phyloP scores from a whole-genome alignment of 805 yeast species.

The Yarrowia porcina region DNA sequence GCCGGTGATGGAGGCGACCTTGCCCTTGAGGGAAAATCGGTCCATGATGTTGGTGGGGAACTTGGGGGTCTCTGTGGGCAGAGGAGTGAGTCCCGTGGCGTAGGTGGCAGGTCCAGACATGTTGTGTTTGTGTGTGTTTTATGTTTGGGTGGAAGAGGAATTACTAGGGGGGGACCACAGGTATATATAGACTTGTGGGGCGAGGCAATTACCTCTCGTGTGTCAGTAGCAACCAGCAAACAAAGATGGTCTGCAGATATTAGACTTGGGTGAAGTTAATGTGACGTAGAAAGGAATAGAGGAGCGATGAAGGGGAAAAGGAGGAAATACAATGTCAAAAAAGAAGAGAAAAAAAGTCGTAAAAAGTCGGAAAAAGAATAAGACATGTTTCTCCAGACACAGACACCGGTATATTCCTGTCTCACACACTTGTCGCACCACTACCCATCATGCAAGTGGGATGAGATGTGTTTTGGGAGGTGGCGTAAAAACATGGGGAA shows the following conservation, averaged over 20 bases:
- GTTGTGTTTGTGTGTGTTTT: not conserved
- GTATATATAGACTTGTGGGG: slow-evolving; percentile 1
- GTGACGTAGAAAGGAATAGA: not conserved
- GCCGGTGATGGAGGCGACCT: slow-evolving; percentile 82
- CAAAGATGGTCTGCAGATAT: not conserved
- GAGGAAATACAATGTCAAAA: no score
- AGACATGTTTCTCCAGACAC: no score
- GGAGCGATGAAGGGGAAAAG: not conserved
- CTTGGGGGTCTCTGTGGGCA: slow-evolving; percentile 55
- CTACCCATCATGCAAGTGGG: not conserved
- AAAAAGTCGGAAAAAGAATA: no score
- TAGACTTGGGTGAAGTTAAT: not conserved
- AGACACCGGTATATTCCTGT: no score
- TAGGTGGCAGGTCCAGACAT: slow-evolving; percentile 34
- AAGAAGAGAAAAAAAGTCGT: no score
- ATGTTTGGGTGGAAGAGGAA: no score
- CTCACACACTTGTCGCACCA: no score
- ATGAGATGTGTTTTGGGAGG: not conserved
- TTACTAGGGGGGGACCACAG: not conserved
- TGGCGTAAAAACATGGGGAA: no score
- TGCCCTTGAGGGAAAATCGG: slow-evolving; percentile 74
- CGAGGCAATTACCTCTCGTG: not conserved
- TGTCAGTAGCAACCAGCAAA: slow-evolving; percentile 16
- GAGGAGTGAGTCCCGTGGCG: slow-evolving; percentile 40
- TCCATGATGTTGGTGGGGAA: slow-evolving; percentile 56